Evolutionary conservation across 306 rosid species (phyloP), one percentile per base, ranked within the genome.

Genomic region (Quercus ilex): DNA sequence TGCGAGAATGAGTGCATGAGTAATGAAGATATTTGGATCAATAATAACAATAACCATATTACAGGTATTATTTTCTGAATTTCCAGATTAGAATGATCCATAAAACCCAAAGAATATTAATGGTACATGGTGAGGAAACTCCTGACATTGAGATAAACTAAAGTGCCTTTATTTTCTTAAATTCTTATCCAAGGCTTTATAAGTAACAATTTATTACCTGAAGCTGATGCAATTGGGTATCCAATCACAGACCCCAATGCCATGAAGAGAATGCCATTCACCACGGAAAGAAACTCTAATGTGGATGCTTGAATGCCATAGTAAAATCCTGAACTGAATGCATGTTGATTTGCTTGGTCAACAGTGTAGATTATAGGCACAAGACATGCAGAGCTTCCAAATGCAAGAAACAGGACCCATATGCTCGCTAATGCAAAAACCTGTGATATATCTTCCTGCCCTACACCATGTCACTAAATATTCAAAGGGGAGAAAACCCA

Each of bases 391-490:
- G 90, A 67, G 83, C 89, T 71, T 85, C 96, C 97, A 71, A 93
- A 76, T 60, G 92, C 94, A 74, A 93, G 92, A 87, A 95, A 75
- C 72, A 89, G 74, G 26, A 79, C 58, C 99, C 99, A 95, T 74
- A 90, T 76, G 87, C 98, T 88, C 23, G 94, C 97, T 76, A 95
- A 87, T 60, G 93, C 88, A 69, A 88, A 85, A 86, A 80, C 97
- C 98, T 90, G 94, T 58, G 99, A 91, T 74, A 86, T 63, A 81
- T 95, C 99, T 89, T 86, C 97, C 99, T 95, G 99, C 97, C 98
- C 98, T 95, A 95, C 99, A 89, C 90, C 99, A 90, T 83, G 90
- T 83, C 95, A 86, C 80, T 87, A 90, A 90, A 88, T 90, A 89
- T 84, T 87, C 82, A 85, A 49, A 87, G 85, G 21, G 81, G 78